phyloP scores from a whole-genome alignment of 2,329 filamentous ascomycete species.

The Geosmithia putterillii region DNA sequence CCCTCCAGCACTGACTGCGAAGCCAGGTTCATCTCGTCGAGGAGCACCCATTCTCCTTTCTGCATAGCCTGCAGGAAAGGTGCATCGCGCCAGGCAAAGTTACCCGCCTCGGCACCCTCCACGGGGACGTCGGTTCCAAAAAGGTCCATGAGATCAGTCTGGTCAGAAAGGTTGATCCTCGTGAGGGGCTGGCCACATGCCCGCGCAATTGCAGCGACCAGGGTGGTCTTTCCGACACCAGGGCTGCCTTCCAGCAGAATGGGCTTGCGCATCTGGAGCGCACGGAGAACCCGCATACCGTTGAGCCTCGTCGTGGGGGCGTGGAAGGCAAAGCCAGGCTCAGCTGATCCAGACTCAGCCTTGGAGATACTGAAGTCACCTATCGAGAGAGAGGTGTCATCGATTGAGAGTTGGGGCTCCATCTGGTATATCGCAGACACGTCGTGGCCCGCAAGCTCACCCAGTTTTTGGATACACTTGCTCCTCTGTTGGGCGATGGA shows the following conservation, averaged over 20 bases:
- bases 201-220: slow-evolving; percentile 74
- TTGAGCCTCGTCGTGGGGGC: slow-evolving; percentile 86
- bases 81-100: slow-evolving; percentile 91
- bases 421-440: slow-evolving; percentile 53
- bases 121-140: slow-evolving; percentile 95
- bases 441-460: slow-evolving; percentile 51
- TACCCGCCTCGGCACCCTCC: slow-evolving; percentile 80
- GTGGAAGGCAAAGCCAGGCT: slow-evolving; percentile 50
- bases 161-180: slow-evolving; percentile 92
- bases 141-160: slow-evolving; percentile 93
- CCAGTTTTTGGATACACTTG: slow-evolving; percentile 61
- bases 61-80: slow-evolving; percentile 97
- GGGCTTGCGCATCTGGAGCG: slow-evolving; percentile 78
- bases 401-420: slow-evolving; percentile 44
- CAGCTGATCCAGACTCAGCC: slow-evolving; percentile 22
- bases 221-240: slow-evolving; percentile 94
- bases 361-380: slow-evolving; percentile 62
- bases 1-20: slow-evolving; percentile 95
- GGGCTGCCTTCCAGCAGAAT: slow-evolving; percentile 92
- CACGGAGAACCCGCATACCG: slow-evolving; percentile 80
- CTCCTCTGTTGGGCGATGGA: slow-evolving; percentile 60
- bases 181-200: slow-evolving; percentile 74
- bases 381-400: slow-evolving; percentile 43
- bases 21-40: slow-evolving; percentile 98
- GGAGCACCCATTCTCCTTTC: slow-evolving; percentile 85